These are phyloP conservation scores for Pachysandra terminalis DNA, from an alignment of 164 flowering plant species.

Conservation along the genomic window DNA sequence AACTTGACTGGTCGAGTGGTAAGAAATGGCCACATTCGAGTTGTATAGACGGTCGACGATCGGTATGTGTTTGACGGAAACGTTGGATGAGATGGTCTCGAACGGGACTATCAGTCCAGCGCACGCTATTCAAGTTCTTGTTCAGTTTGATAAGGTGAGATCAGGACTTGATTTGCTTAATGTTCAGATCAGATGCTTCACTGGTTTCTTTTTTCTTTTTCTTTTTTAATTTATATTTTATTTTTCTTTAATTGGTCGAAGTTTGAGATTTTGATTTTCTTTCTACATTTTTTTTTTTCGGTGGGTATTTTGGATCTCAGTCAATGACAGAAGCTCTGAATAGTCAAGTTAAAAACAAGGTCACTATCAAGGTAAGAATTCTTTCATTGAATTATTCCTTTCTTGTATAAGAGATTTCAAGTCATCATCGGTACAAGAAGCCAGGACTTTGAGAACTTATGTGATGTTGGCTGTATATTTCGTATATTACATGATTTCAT, in stretches of 20 bases:
- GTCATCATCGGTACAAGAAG: too few species aligned
- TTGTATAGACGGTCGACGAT: constrained; percentile 89
- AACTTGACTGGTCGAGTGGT: background rate
- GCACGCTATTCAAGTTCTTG: constrained; percentile 90
- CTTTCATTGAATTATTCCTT: background rate
- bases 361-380: constrained; percentile 25
- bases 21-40: constrained; percentile 86
- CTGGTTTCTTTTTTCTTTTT: background rate
- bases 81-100: constrained; percentile 91
- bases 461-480: too few species aligned
- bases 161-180: too few species aligned
- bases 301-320: constrained; percentile 11
- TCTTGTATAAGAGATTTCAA: too few species aligned
- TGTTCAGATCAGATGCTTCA: too few species aligned
- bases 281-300: background rate
- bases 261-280: background rate
- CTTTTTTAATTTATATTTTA: too few species aligned
- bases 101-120: constrained; percentile 80
- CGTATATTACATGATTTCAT: too few species aligned
- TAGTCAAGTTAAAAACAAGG: constrained; percentile 27
- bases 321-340: constrained; percentile 38
- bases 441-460: too few species aligned
- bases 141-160: constrained; percentile 91
- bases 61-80: constrained; percentile 95
- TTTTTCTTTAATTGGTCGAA: too few species aligned